Conservation (phyloP, 805 yeast genomes). For the Suhomyces sp. region DNA sequence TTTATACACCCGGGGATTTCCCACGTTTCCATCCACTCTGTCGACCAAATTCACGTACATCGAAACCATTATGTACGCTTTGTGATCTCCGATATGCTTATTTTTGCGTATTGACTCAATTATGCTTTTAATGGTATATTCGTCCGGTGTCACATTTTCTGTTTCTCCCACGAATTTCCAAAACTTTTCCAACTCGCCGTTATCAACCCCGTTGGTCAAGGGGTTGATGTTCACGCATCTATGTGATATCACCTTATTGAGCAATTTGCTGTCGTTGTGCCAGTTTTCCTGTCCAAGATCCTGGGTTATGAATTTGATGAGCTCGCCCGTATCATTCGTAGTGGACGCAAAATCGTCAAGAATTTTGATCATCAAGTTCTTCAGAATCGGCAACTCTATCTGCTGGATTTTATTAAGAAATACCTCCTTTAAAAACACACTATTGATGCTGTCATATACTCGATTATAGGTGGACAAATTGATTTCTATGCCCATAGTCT, state of each 20-base stretch:
- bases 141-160: slow-evolving; percentile 1
- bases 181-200: slow-evolving; percentile 5
- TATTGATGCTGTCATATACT: slow-evolving; percentile 36
- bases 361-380: slow-evolving; percentile 26
- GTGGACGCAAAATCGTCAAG: slow-evolving; percentile 35
- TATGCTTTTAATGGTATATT: slow-evolving; percentile 5
- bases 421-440: slow-evolving; percentile 37
- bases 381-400: slow-evolving; percentile 33
- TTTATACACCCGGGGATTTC: slow-evolving; percentile 3
- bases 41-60: slow-evolving; percentile 3
- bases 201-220: neutral
- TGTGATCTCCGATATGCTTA: neutral
- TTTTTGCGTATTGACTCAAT: slow-evolving; percentile 7
- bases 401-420: slow-evolving; percentile 31
- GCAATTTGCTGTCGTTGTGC: slow-evolving; percentile 26
- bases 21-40: neutral
- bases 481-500: slow-evolving; percentile 22
- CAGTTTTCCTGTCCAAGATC: slow-evolving; percentile 30
- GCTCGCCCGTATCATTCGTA: slow-evolving; percentile 23
- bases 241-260: slow-evolving; percentile 25
- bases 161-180: slow-evolving; percentile 6
- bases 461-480: slow-evolving; percentile 37
- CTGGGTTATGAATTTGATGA: slow-evolving; percentile 31
- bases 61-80: slow-evolving; percentile 3
- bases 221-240: slow-evolving; percentile 3